phyloP scores from a whole-genome alignment of 495 filamentous ascomycete genomes.

The Sphaerosporella brunnea region DNA sequence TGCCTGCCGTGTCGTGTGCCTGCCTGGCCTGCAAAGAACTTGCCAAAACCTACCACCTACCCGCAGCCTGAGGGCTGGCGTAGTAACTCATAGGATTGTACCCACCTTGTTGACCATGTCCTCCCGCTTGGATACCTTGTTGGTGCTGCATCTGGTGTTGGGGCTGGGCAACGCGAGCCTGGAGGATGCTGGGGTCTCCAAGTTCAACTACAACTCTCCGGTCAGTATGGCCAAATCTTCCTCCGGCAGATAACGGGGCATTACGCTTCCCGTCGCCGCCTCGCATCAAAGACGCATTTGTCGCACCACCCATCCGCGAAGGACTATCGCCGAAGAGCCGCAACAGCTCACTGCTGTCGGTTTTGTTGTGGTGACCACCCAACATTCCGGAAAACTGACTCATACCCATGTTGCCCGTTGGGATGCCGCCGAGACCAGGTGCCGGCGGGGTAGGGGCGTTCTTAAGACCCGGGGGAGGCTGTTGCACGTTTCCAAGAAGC shows the following conservation, averaged over 20 bases:
- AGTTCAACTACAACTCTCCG: constrained; percentile 49
- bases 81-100: constrained; percentile 88
- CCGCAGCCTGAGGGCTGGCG: constrained; percentile 48
- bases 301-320: constrained; percentile 12
- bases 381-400: constrained; percentile 29
- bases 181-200: constrained; percentile 98
- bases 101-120: constrained; percentile 98
- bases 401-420: constrained; percentile 47
- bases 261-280: constrained; percentile 25
- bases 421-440: constrained; percentile 23
- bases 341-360: constrained; percentile 16
- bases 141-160: constrained; percentile 53
- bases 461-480: constrained; percentile 88
- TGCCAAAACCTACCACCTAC: constrained; percentile 37
- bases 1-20: constrained; percentile 7
- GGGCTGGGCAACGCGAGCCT: constrained; percentile 45
- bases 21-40: constrained; percentile 13
- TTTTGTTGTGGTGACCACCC: constrained; percentile 21
- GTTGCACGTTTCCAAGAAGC: constrained; percentile 43
- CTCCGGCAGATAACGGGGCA: constrained; percentile 19
- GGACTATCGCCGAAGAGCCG: constrained; percentile 20
- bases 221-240: constrained; percentile 18
- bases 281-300: constrained; percentile 14
- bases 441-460: constrained; percentile 73
- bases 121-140: constrained; percentile 49